Base-by-base conservation (phyloP, 2,329 filamentous ascomycete species). In the Lasiodiplodia hormozganensis region DNA sequence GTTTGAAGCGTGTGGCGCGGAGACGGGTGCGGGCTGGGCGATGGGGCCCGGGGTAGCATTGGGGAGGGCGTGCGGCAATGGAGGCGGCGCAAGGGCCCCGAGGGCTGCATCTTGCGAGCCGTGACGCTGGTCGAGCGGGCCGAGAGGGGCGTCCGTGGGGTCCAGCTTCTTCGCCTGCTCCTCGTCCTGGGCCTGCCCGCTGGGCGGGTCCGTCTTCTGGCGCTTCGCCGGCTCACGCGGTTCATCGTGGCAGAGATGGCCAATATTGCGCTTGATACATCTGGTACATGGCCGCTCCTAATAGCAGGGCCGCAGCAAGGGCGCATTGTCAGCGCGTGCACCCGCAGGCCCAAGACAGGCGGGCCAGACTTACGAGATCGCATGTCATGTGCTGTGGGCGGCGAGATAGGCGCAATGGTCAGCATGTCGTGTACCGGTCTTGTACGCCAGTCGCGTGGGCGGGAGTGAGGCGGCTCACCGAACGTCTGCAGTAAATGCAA, bases 261-360 rank as follows among this genome's bases (percentile, higher is more conserved):
- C 96, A 80, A 99, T 99, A 83, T 97, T 97, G 77, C 96, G 91
- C 84, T 98, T 99, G 82, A 98, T 93, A 85, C 96, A 99, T 83
- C 96, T 89, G 76, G 93, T 95, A 87, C 96, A 99, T 76, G 96
- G 96, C 79, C 96, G 91, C 85, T 97, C 93, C 93, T 96, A 81
- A 57, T 38, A 57, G 58, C 58, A 49, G 38, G 36, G 36, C n/a
- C 75, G 72, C 75, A 76, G 78, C 73, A 74, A 73, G 71, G 70
- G 75, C 38, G 67, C 58, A 56, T 51, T 51, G 77, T 81, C 72
- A 81, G 79, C 72, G 72, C 76, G 73, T 76, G 74, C 68, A 47
- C 65, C 70, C 54, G 69, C 58, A 18, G 31, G 25, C 36, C 58
- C 60, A 53, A 60, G 64, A 47, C 47, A 72, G 36, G 7, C 23